Conservation (phyloP, 2,329 filamentous ascomycete genomes). For the Diaporthe citrichinensis region DNA sequence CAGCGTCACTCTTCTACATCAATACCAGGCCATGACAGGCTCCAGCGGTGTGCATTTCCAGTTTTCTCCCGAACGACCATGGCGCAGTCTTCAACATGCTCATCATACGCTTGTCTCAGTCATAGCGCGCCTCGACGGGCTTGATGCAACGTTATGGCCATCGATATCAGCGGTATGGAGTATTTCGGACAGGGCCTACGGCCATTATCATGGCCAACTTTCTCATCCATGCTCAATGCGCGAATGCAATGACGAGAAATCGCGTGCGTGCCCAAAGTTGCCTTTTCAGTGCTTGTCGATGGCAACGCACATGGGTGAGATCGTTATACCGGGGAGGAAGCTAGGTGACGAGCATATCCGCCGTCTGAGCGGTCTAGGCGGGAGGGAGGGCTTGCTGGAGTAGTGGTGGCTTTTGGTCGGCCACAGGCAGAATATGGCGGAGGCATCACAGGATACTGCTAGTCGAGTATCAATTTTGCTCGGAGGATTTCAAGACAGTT, state of each 20-base stretch:
- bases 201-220: neutral
- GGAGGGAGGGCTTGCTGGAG: conserved; percentile 11
- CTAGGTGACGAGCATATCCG: neutral
- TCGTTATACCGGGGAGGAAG: neutral
- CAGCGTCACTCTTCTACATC: conserved; percentile 44
- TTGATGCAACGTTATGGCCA: conserved; percentile 10
- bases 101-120: conserved; percentile 17
- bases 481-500: neutral
- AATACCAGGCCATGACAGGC: conserved; percentile 17
- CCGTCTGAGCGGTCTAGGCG: conserved; percentile 15
- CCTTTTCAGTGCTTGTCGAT: neutral
- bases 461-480: conserved; percentile 32
- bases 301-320: neutral
- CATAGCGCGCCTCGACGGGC: conserved; percentile 3
- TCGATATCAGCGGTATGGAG: conserved; percentile 26
- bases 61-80: conserved; percentile 3
- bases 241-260: neutral
- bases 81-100: neutral
- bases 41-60: conserved; percentile 21
- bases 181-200: conserved; percentile 1
- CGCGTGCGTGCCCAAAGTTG: neutral
- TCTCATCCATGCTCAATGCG: neutral
- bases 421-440: conserved; percentile 13
- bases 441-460: conserved; percentile 36
- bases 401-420: neutral